Percentiles rank a stretch among this genome's conserved stretches.
Conservation (phyloP, 352 stramenopile genomes). For the Elongisporangium anandrum region DNA sequence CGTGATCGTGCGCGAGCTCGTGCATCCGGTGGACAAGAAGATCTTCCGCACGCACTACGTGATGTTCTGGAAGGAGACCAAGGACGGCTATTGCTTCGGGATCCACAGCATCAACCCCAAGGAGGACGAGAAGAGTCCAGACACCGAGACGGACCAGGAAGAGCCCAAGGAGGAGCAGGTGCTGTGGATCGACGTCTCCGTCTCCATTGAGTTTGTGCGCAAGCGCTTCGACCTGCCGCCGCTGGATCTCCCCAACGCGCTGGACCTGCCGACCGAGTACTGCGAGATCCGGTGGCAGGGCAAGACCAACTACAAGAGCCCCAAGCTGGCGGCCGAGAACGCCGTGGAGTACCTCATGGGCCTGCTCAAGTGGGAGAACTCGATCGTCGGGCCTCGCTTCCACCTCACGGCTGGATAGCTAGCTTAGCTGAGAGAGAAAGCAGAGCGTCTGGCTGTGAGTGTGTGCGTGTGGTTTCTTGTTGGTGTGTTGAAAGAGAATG, state of each 20-base stretch:
- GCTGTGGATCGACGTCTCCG: constrained; percentile 27
- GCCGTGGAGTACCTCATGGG: constrained; percentile 13
- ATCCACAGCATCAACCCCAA: constrained; percentile 33
- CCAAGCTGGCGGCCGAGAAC: constrained; percentile 16
- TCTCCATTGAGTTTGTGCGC: constrained; percentile 24
- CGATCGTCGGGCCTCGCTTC: constrained; percentile 11
- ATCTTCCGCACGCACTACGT: constrained; percentile 35
- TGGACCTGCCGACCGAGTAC: constrained; percentile 5
- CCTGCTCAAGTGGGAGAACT: constrained; percentile 15
- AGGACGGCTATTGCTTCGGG: constrained; percentile 17
- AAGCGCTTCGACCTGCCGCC: background rate
- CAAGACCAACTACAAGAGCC: constrained; percentile 16
- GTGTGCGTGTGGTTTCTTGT: background rate
- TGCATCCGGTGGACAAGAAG: constrained; percentile 22
- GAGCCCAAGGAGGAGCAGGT: constrained; percentile 6
- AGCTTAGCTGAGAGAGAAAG: too few species aligned
- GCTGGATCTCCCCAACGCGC: background rate
- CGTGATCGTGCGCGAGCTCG: constrained; percentile 29
- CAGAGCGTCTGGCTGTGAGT: background rate
- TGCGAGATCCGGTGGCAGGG: constrained; percentile 17
- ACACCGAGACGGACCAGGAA: too few species aligned
- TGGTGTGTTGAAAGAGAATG: background rate
- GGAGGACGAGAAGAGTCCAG: constrained; percentile 4
- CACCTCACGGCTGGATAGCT: constrained; percentile 9
- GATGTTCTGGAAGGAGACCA: constrained; percentile 15